Evolutionary conservation across 345 rosid species (phyloP), one percentile per base, ranked within the genome.

Genomic region (Raphanus sativus): DNA sequence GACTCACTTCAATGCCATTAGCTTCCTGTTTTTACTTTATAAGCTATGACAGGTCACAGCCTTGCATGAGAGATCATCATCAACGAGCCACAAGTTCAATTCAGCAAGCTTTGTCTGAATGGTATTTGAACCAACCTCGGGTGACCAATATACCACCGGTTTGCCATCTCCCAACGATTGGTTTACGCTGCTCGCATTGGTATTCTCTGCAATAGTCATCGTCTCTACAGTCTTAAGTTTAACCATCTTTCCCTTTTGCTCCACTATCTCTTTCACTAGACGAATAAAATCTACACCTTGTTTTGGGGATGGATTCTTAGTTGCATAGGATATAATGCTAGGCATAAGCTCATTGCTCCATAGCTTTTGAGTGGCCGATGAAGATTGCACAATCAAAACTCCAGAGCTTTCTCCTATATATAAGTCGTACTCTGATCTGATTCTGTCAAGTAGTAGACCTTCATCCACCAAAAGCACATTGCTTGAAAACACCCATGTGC

Each of bases 401-500:
- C 82, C 89, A 40, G 80, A 77, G 79, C 77, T 81, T 85, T 86
- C 86, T 32, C 82, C 89, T 1, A 59, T 76, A 54, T 81, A 72
- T 30, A 84, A 67, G 82, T 82, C 78, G 6, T 73, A 2, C 3
- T 80, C 42, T 17, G 90, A 59, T 74, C 78, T 81, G 21, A 69
- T 13, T 21, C 75, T 65, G 42, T 76, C 78, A 13, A 59, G 70
- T 61, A 86, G 73, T 56, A 75, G 15, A 48, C 61, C 81, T 26
- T 73, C 77, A 28, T 63, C 76, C 8, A 81, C 77, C 69, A 86
- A 71, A 75, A 88, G 82, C 77, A 83, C 45, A 78, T 87, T 89
- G 48, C 88, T 83, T 50, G 84, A 76, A 76, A 89, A 65, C 15
- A 85, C 65, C 95, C 86, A 87, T 12, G 86, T 70, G 77, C 65